Percentiles rank a stretch among this genome's conserved stretches.
phyloP scores from a whole-genome alignment of 257 asterid genomes.

The Nicotiana tabacum region DNA sequence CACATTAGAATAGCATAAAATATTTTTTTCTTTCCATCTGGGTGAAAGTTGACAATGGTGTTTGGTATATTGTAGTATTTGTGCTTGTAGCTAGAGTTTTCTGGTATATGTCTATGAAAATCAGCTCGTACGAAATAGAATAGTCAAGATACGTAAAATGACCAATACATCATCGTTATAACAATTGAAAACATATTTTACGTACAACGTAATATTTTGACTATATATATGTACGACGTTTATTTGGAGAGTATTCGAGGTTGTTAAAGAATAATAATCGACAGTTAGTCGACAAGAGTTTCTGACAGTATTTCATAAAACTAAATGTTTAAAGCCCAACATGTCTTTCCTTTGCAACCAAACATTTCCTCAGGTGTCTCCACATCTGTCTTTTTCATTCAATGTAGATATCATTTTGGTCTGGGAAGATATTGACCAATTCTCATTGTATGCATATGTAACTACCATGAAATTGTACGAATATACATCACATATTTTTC shows the following conservation, averaged over 20 bases:
- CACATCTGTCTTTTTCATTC: not conserved
- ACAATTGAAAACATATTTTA: too few relatives aligned
- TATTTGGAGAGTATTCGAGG: not conserved
- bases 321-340: not conserved
- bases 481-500: not conserved
- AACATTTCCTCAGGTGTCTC: not conserved
- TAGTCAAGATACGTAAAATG: not conserved
- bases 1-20: not conserved
- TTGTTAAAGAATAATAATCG: not conserved
- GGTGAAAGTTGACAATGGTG: not conserved
- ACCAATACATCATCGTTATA: not conserved
- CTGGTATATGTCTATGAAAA: too few relatives aligned
- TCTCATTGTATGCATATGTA: not conserved
- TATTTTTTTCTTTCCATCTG: not conserved
- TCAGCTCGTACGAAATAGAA: rapidly evolving
- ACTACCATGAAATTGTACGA: not conserved
- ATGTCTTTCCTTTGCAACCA: constrained; percentile 7
- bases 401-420: not conserved
- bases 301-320: not conserved
- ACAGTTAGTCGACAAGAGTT: not conserved
- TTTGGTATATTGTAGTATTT: too few relatives aligned
- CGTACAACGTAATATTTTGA: not conserved
- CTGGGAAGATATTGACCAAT: not conserved
- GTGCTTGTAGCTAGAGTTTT: not conserved
- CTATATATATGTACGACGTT: not conserved